Evolutionary conservation across 345 rosid species (phyloP), one percentile per base, ranked within the genome.

Genomic region (Sapria himalayana): DNA sequence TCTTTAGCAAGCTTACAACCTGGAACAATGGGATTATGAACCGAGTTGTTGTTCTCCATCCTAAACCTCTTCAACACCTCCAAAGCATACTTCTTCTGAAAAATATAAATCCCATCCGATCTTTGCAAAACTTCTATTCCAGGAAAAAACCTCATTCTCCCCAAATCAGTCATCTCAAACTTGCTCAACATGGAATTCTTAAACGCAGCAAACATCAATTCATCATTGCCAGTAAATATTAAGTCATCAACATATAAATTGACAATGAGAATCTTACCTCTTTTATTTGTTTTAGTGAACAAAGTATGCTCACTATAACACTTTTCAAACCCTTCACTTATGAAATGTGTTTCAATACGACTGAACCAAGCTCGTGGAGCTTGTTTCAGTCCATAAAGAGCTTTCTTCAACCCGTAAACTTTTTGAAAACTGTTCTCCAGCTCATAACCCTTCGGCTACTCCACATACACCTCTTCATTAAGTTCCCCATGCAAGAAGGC

Each of bases 171-270:
- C 37, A 44, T 44, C n/a, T 43, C 33, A 23, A 43, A 43, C 15
- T 24, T 19, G 5, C 14, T 15, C 29, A 18, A 8, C 33, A 44
- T 44, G 8, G 49, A 29, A 1, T 3, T 5, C 22, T 44, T 44
- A 4, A 44, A 44, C 11, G 29, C 20, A 16, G 2, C 13, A 15
- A 14, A 18, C 22, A 44, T 44, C n/a, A n/a, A n/a, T n/a, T n/a
- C n/a, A n/a, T n/a, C n/a, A 25, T 44, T 16, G 2, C 23, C 22
- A 3, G 22, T 44, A 44, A 25, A 44, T 4, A 29, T 44, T 0
- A 44, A 31, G 20, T 44, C 37, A 44, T 48, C 52, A 22, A 37
- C 52, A 37, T 48, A 36, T 4, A 48, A 25, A 18, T 1, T 37
- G 2, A 37, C 22, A 2, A 44, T 37, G 4, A 48, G 12, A 14